These are phyloP conservation scores for Canna indica DNA, from an alignment of 176 grass and related monocot genomes.

Conservation along the genomic window DNA sequence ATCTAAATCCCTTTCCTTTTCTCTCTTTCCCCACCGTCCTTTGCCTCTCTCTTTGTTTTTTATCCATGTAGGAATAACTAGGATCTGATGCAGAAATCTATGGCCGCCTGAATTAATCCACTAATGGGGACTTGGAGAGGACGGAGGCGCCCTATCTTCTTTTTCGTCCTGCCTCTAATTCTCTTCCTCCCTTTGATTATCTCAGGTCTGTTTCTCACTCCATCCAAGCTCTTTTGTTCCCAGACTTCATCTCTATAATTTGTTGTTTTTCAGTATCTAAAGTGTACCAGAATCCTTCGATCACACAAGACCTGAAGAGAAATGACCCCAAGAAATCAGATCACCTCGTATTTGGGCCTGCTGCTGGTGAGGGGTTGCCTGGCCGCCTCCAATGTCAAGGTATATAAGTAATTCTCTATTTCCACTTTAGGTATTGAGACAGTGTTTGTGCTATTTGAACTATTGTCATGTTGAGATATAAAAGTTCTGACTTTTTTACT, in stretches of 20 bases:
- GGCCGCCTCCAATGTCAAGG: conserved; percentile 71
- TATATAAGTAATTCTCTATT: background rate
- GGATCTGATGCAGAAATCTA: too few relatives aligned
- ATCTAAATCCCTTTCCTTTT: too few relatives aligned
- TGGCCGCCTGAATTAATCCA: background rate
- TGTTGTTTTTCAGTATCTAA: conserved; percentile 38
- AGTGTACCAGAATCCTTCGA: conserved; percentile 29
- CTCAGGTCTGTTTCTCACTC: conserved; percentile 30
- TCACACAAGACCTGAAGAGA: conserved; percentile 16
- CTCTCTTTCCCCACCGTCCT: too few relatives aligned
- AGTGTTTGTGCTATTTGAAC: background rate
- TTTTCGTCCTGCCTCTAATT: conserved; percentile 32
- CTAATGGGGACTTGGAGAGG: background rate
- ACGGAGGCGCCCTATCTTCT: conserved; percentile 16
- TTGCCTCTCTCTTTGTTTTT: too few relatives aligned
- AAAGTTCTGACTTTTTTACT: background rate
- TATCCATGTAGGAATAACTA: too few relatives aligned
- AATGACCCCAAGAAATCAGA: conserved; percentile 23
- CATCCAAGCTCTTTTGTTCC: background rate
- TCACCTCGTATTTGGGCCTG: conserved; percentile 42
- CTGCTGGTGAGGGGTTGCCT: conserved; percentile 51
- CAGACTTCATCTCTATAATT: conserved; percentile 8
- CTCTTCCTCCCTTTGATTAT: conserved; percentile 51
- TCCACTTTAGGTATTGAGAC: background rate
- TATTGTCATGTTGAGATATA: background rate